Conservation (phyloP, 2,329 filamentous ascomycete species). For the Colletotrichum lindemuthianum region DNA sequence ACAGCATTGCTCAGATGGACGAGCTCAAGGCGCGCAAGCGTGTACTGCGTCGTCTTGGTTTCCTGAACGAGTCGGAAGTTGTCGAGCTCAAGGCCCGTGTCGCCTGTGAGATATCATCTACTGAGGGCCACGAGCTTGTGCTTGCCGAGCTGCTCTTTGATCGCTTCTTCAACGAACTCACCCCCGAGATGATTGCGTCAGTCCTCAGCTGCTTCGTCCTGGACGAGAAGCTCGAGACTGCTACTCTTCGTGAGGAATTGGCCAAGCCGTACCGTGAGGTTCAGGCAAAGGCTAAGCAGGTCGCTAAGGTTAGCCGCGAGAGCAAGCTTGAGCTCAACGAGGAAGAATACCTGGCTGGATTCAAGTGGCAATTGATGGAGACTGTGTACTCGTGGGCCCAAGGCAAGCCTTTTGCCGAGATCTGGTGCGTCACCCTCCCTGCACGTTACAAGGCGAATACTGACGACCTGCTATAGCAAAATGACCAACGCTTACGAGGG, state of each 20-base stretch:
- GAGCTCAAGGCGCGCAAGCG: constrained; percentile 97
- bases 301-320: constrained; percentile 94
- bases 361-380: constrained; percentile 98
- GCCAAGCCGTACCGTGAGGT: constrained; percentile 88
- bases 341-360: constrained; percentile 87
- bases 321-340: constrained; percentile 95
- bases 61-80: constrained; percentile 95
- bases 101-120: constrained; percentile 95
- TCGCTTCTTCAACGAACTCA: constrained; percentile 96
- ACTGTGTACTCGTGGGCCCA: constrained; percentile 93
- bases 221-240: constrained; percentile 90
- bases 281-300: constrained; percentile 83
- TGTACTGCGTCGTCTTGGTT: constrained; percentile 90
- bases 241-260: constrained; percentile 82
- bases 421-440: constrained; percentile 78
- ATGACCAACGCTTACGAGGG: constrained; percentile 99
- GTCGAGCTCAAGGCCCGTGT: constrained; percentile 97
- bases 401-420: constrained; percentile 88
- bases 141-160: constrained; percentile 95
- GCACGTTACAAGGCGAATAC: background rate
- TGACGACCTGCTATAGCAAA: constrained; percentile 70
- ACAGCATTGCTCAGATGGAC: constrained; percentile 91
- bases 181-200: constrained; percentile 86
- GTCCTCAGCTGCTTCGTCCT: constrained; percentile 96
- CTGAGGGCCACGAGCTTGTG: constrained; percentile 89